Percentiles rank a stretch among this genome's conserved stretches.
Evolutionary conservation across 176 grass and related monocot species (phyloP).

Genomic region (Oryza glaberrima): DNA sequence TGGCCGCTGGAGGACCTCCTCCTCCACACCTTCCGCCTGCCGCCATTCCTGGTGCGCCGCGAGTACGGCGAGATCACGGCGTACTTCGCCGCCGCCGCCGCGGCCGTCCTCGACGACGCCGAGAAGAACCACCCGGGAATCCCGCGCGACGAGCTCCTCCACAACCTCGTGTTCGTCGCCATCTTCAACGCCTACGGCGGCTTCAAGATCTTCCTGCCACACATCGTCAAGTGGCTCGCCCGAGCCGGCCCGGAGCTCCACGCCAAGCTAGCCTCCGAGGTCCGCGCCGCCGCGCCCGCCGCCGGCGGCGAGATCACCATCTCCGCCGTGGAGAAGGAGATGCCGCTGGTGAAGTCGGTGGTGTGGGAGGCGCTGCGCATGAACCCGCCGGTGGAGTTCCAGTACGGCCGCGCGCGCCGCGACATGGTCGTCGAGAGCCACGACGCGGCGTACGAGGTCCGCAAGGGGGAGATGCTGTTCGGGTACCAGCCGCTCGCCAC

Average conservation of each 20-base stretch:
- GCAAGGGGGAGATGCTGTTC: conserved; percentile 74
- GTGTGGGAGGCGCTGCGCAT: conserved; percentile 74
- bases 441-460: conserved; percentile 62
- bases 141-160: conserved; percentile 64
- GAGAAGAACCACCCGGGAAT: conserved; percentile 35
- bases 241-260: conserved; percentile 56
- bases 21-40: conserved; percentile 69
- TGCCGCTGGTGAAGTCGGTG: conserved; percentile 73
- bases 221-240: conserved; percentile 63
- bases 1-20: conserved; percentile 65
- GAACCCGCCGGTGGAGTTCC: conserved; percentile 81
- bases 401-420: conserved; percentile 61
- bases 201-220: conserved; percentile 74
- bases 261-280: conserved; percentile 51
- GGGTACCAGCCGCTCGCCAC: conserved; percentile 79
- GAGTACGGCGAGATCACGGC: conserved; percentile 55
- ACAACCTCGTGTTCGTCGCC: conserved; percentile 74
- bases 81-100: conserved; percentile 55
- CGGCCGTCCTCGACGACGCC: conserved; percentile 55
- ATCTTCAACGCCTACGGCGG: conserved; percentile 83
- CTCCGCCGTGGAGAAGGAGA: conserved; percentile 50
- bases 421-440: conserved; percentile 80
- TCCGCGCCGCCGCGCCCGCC: conserved; percentile 29
- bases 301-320: conserved; percentile 26
- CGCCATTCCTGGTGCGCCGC: conserved; percentile 46